A percentile compares a stretch with the other conserved stretches of the same genome.
Evolutionary conservation across 2,329 filamentous ascomycete species (phyloP).

Genomic region (Chrysoporthe deuterocubensis): DNA sequence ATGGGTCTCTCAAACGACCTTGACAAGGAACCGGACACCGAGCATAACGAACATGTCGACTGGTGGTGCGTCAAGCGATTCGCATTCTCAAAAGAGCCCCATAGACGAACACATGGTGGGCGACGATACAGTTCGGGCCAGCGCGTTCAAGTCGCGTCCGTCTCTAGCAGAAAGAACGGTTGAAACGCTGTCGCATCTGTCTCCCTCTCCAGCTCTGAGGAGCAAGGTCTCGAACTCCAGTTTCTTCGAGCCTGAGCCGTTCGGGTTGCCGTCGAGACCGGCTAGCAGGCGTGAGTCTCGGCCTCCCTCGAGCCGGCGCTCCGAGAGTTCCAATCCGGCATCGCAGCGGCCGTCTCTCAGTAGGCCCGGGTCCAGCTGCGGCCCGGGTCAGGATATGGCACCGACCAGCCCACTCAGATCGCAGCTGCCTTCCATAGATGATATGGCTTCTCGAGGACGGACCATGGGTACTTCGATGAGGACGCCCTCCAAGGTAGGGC

Average conservation of each 20-base stretch:
- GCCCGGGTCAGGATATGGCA: constrained; percentile 47
- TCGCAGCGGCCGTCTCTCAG: constrained; percentile 52
- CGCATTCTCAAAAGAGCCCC: constrained; percentile 18
- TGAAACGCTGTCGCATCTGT: constrained; percentile 78
- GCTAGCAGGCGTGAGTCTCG: constrained; percentile 48
- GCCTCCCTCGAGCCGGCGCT: constrained; percentile 64
- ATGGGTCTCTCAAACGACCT: constrained; percentile 9
- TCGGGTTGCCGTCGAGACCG: constrained; percentile 56
- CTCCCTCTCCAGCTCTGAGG: constrained; percentile 73
- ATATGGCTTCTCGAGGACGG: constrained; percentile 46
- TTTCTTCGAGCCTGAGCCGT: constrained; percentile 72
- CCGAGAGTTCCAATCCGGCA: constrained; percentile 59
- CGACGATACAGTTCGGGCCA: constrained; percentile 8
- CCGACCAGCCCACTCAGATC: constrained; percentile 50
- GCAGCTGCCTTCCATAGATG: constrained; percentile 47
- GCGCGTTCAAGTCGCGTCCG: constrained; percentile 42
- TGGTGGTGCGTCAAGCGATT: constrained; percentile 15
- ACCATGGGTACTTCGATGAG: constrained; percentile 40
- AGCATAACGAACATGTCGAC: constrained; percentile 20
- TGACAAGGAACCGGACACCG: constrained; percentile 20
- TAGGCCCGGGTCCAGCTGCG: constrained; percentile 60
- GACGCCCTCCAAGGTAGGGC: constrained; percentile 38
- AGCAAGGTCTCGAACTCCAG: constrained; percentile 71
- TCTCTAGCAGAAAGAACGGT: constrained; percentile 85
- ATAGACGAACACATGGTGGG: constrained; percentile 13